Conservation (phyloP, 2,329 filamentous ascomycete species). For the Meredithiella fracta region DNA sequence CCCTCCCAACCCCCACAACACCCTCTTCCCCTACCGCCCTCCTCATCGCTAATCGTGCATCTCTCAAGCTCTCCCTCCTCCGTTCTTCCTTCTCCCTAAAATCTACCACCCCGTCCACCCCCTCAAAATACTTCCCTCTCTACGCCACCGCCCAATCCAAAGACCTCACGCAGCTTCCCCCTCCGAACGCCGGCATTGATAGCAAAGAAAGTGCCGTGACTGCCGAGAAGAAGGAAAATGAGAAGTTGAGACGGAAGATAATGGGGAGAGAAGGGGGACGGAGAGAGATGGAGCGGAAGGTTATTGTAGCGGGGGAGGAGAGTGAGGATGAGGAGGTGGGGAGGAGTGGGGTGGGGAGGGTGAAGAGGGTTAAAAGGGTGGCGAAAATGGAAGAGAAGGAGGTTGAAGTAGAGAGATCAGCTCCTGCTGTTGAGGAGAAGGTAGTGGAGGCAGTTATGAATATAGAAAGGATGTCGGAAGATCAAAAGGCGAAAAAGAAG, state of each 20-base stretch:
- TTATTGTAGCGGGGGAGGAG: conserved; percentile 3
- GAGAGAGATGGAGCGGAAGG: conserved; percentile 1
- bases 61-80: conserved; percentile 8
- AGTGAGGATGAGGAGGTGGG: conserved; percentile 13
- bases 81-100: conserved; percentile 7
- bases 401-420: neutral
- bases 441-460: neutral
- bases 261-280: conserved; percentile 7
- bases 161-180: conserved; percentile 8
- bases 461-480: neutral
- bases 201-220: neutral
- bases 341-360: conserved; percentile 9
- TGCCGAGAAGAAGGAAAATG: conserved; percentile 6
- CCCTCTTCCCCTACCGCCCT: conserved; percentile 65
- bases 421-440: no score
- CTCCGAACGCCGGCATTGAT: conserved; percentile 13
- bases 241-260: conserved; percentile 12
- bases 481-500: conserved; percentile 1
- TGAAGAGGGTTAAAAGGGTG: conserved; percentile 6
- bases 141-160: conserved; percentile 8
- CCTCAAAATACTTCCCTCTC: conserved; percentile 8
- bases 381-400: neutral
- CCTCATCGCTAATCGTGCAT: conserved; percentile 29
- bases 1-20: conserved; percentile 55
- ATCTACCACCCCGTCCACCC: neutral